A percentile compares a stretch with the other conserved stretches of the same genome.
Evolutionary conservation across 2,329 filamentous ascomycete species (phyloP).

Genomic region (Annulohypoxylon truncatum): DNA sequence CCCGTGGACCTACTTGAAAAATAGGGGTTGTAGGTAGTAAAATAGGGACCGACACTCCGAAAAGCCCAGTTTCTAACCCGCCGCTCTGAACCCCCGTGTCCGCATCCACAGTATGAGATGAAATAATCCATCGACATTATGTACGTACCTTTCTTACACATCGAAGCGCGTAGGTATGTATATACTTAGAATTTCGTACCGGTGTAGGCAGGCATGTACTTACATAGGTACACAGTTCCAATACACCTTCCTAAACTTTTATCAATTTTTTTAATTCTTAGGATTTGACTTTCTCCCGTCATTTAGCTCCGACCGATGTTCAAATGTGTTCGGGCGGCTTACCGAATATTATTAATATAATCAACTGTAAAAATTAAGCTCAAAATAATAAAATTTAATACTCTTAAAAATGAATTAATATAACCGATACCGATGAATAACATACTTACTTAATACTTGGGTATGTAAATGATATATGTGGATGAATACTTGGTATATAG

Average conservation of each 20-base stretch:
- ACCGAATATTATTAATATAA: conserved; percentile 8
- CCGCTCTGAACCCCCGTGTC: conserved; percentile 38
- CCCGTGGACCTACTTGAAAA: not conserved
- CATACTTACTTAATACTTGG: not conserved
- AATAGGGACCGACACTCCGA: conserved; percentile 41
- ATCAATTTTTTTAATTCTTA: not conserved
- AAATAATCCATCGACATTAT: not conserved
- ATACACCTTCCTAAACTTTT: too few species aligned
- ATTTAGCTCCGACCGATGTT: conserved; percentile 25
- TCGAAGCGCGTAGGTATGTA: not conserved
- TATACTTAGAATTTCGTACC: not conserved
- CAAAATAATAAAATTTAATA: not conserved
- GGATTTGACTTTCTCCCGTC: conserved; percentile 14
- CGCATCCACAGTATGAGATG: conserved; percentile 30
- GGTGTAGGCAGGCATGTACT: too few species aligned
- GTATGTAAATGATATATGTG: not conserved
- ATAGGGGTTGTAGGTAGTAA: conserved; percentile 29
- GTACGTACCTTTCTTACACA: conserved; percentile 6
- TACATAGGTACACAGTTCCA: conserved; percentile 13
- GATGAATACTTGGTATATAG: not conserved
- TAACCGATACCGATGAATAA: not conserved
- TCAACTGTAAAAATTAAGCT: too few species aligned
- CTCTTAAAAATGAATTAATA: not conserved
- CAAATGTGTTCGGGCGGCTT: conserved; percentile 23
- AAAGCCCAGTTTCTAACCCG: conserved; percentile 25